Conservation (phyloP, 2,329 filamentous ascomycete genomes). For the Colletotrichum coccodes region DNA sequence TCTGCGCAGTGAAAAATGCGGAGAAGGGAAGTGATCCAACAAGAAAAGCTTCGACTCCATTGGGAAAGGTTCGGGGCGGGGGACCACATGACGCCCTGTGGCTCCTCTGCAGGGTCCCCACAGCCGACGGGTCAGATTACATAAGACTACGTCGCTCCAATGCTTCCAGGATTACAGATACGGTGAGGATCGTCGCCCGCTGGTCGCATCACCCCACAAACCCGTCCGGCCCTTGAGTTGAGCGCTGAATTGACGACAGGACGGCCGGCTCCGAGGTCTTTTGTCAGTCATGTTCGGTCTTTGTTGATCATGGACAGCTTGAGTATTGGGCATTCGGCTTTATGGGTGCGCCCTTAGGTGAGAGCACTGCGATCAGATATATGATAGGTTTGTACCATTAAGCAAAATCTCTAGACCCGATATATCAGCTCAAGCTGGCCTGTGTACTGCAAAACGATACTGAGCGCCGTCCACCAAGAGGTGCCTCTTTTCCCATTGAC, state of each 20-base stretch:
- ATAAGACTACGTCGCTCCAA: background rate
- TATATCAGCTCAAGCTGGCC: background rate
- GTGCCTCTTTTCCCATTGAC: background rate
- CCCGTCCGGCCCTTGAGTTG: background rate
- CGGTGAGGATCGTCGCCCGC: background rate
- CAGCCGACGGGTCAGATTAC: background rate
- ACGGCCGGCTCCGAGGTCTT: background rate
- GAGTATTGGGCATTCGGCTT: too few relatives aligned
- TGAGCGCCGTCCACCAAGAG: background rate
- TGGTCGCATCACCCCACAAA: background rate
- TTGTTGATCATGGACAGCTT: too few relatives aligned
- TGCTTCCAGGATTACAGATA: background rate
- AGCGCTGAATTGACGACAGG: background rate
- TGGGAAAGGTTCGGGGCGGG: background rate
- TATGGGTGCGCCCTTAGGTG: too few relatives aligned
- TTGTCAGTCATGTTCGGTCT: too few relatives aligned
- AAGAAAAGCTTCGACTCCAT: background rate
- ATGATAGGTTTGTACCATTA: background rate
- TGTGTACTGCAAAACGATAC: conserved; percentile 1
- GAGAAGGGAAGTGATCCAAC: background rate
- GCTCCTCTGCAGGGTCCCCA: background rate
- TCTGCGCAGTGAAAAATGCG: background rate
- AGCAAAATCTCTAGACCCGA: conserved; percentile 1
- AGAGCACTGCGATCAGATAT: too few relatives aligned
- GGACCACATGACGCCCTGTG: conserved; percentile 6